These are phyloP conservation scores for Phytophthora pini DNA, from an alignment of 352 stramenopile genomes.

Conservation along the genomic window DNA sequence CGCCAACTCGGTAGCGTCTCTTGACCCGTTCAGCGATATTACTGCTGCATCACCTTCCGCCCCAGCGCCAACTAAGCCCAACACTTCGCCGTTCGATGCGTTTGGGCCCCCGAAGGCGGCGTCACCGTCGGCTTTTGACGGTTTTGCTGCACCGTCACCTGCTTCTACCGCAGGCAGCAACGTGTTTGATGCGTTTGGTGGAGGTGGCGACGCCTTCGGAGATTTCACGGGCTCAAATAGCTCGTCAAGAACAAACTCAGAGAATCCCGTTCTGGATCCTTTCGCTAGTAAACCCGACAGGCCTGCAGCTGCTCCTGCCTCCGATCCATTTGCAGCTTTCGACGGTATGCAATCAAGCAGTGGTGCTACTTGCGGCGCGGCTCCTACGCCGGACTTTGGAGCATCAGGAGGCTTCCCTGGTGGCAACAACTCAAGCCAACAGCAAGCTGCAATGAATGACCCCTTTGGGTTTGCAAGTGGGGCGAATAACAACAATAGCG, in stretches of 20 bases:
- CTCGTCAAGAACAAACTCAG: constrained; percentile 39
- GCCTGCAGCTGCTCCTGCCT: constrained; percentile 12
- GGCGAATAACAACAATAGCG: constrained; percentile 36
- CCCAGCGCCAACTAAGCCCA: constrained; percentile 18
- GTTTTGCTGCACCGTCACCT: constrained; percentile 40
- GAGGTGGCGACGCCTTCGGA: constrained; percentile 36
- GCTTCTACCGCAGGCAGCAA: constrained; percentile 26
- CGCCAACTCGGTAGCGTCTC: constrained; percentile 29
- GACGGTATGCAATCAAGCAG: constrained; percentile 46
- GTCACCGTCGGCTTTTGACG: constrained; percentile 38
- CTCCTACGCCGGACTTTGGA: constrained; percentile 28
- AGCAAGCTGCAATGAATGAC: constrained; percentile 41
- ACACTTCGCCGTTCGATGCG: constrained; percentile 51
- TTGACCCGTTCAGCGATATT: constrained; percentile 50
- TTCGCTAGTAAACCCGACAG: constrained; percentile 31
- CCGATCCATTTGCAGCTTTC: constrained; percentile 76
- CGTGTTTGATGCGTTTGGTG: constrained; percentile 50
- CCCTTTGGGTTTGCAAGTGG: constrained; percentile 59
- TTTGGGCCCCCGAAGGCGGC: constrained; percentile 31
- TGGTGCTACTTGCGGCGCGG: constrained; percentile 4
- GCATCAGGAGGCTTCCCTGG: constrained; percentile 18
- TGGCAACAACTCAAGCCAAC: constrained; percentile 19
- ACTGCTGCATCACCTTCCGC: constrained; percentile 18
- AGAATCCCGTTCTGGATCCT: constrained; percentile 37
- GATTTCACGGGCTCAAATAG: constrained; percentile 39